Base-by-base conservation (phyloP, 2,329 filamentous ascomycete genomes). In the Phyllosticta citrichinensis region DNA sequence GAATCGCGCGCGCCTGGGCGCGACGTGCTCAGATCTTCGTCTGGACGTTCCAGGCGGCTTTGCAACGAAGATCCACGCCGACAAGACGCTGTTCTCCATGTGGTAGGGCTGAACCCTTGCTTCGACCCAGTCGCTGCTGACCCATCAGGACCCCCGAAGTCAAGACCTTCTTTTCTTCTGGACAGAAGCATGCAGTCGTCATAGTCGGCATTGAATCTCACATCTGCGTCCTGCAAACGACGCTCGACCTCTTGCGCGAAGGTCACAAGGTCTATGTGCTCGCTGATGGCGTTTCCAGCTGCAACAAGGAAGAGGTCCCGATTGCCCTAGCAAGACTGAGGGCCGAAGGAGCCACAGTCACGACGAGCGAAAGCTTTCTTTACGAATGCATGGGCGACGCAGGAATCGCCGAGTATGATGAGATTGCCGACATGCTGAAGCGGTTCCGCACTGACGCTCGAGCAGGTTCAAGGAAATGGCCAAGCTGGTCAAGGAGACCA, bases 11-110 rank as follows among this genome's bases (percentile, higher is more conserved):
- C 87, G 88, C 60, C 86, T 97, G 3, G 93, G 94, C 68, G 80
- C 84, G 64, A 95, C 89, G 33, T 89, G 94, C 64, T 69, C 85
- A 3, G 86, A 94, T 70, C 83, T 97, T 22, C 74, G 79, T 17
- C 71, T 80, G 2, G 77, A 82, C 65, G 68, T 68, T 63, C 69
- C 77, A 5, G 75, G 81, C 54, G 79, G 87, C 59, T 68, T 79
- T 62, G 69, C 75, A 50, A 82, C 83, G 1, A 70, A 80, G 54
- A 78, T 80, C 33, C 80, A 89, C 68, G 77, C 83, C 67, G 93
- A 97, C 80, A 97, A 97, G 78, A 93, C 90, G 5, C 81, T 83
- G 57, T 97, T 97, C 79, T 90, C 86, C 70, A 97, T 97, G 92
- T 40, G 33, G 33, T 40, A 40, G 33, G 33, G 33, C 33, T 40